phyloP scores from a whole-genome alignment of 2,329 filamentous ascomycete species.

The Arthrobotrys sphaeroides region DNA sequence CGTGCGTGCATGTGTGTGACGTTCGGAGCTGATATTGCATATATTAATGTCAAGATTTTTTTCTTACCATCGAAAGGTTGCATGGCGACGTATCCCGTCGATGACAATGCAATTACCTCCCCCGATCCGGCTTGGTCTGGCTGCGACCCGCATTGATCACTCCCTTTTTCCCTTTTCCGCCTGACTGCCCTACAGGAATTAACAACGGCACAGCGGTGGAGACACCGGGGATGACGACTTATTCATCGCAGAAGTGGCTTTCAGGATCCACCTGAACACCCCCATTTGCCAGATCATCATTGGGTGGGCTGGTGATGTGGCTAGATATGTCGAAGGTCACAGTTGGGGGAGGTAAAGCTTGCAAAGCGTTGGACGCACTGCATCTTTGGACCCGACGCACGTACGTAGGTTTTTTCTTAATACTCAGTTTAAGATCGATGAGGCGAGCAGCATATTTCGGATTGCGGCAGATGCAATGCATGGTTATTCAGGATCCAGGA shows the following conservation, averaged over 20 bases:
- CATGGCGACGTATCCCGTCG: not conserved
- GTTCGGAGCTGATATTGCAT: not conserved
- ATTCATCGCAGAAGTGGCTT: not conserved
- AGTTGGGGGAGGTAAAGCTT: too few species aligned
- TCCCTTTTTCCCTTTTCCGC: too few species aligned
- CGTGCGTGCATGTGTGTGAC: not conserved
- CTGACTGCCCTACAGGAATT: not conserved
- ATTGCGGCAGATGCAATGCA: too few species aligned
- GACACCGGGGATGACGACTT: not conserved
- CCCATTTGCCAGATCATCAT: not conserved
- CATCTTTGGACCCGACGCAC: not conserved
- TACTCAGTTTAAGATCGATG: not conserved
- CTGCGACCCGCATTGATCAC: not conserved
- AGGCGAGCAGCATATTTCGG: not conserved
- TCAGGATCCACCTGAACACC: not conserved
- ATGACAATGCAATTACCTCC: not conserved
- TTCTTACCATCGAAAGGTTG: not conserved
- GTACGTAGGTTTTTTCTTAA: too few species aligned
- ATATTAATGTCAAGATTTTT: not conserved
- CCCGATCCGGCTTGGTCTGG: not conserved
- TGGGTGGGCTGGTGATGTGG: not conserved
- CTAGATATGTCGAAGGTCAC: too few species aligned
- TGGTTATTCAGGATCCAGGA: too few species aligned
- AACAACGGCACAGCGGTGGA: not conserved
- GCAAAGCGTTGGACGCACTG: too few species aligned